Evolutionary conservation across 73 alveolate genomes (phyloP).

Genomic region (Loxodes magnus): DNA sequence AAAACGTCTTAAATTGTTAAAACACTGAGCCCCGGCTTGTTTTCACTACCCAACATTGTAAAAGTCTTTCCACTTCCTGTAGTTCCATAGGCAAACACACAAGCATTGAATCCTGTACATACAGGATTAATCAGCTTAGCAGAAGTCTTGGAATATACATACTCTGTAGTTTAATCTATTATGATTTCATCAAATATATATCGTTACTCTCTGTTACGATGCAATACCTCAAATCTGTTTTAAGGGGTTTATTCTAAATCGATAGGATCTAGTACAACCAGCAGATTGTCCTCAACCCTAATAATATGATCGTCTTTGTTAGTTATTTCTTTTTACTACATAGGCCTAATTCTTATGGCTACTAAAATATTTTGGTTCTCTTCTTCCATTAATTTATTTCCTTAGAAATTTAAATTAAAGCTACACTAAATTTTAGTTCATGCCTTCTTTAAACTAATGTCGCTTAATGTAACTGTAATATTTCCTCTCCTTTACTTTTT

Average conservation of each 20-base stretch:
- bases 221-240: slow-evolving; percentile 59
- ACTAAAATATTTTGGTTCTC: slow-evolving; percentile 79
- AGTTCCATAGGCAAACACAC: slow-evolving; percentile 93
- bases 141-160: slow-evolving; percentile 60
- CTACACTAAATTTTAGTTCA: too few species aligned
- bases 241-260: slow-evolving; percentile 49
- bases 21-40: slow-evolving; percentile 78
- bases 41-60: slow-evolving; percentile 87
- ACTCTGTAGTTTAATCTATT: slow-evolving; percentile 37
- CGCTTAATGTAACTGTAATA: too few species aligned
- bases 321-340: slow-evolving; percentile 55
- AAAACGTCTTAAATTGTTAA: slow-evolving; percentile 77
- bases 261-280: slow-evolving; percentile 58
- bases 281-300: slow-evolving; percentile 51
- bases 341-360: slow-evolving; percentile 87
- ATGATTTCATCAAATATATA: slow-evolving; percentile 65
- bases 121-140: slow-evolving; percentile 68
- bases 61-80: slow-evolving; percentile 97
- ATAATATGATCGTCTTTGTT: slow-evolving; percentile 21
- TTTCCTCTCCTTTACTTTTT: too few species aligned
- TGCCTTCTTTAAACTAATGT: not conserved
- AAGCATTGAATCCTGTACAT: slow-evolving; percentile 79
- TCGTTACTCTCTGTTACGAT: slow-evolving; percentile 57
- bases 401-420: too few species aligned
- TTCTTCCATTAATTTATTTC: slow-evolving; percentile 17